Conservation (phyloP, 352 stramenopile species). For the Pythium brachiatum region DNA sequence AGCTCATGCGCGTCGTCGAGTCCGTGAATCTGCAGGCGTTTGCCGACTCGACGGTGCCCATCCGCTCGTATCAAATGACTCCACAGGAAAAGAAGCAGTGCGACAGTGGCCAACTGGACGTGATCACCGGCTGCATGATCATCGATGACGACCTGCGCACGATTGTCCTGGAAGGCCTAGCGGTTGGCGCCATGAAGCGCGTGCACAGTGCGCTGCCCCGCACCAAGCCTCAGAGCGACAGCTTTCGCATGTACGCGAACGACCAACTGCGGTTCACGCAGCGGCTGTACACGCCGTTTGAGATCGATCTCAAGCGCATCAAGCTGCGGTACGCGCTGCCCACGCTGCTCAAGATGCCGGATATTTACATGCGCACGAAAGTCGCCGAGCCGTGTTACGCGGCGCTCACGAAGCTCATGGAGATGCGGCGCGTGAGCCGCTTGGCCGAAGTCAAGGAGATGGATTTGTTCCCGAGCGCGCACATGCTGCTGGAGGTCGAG, state of each 20-base stretch:
- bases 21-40: conserved; percentile 60
- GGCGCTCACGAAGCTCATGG: conserved; percentile 62
- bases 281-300: conserved; percentile 84
- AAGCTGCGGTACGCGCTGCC: conserved; percentile 83
- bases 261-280: conserved; percentile 65
- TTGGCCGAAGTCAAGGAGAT: conserved; percentile 59
- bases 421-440: conserved; percentile 54
- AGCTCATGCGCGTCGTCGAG: conserved; percentile 57
- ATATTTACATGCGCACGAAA: conserved; percentile 90
- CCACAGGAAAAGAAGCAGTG: conserved; percentile 47
- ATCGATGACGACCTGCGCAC: conserved; percentile 86
- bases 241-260: conserved; percentile 73
- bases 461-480: conserved; percentile 70
- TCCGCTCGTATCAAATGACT: conserved; percentile 82
- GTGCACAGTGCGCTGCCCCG: conserved; percentile 45
- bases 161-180: conserved; percentile 85
- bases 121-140: conserved; percentile 86
- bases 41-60: conserved; percentile 33
- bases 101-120: conserved; percentile 62
- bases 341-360: conserved; percentile 58
- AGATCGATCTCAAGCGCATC: conserved; percentile 89
- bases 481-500: conserved; percentile 85
- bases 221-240: conserved; percentile 15
- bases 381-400: conserved; percentile 80
- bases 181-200: conserved; percentile 44